Evolutionary conservation across 768 basidiomycete species (phyloP).

Genomic region (Artomyces pyxidatus): DNA sequence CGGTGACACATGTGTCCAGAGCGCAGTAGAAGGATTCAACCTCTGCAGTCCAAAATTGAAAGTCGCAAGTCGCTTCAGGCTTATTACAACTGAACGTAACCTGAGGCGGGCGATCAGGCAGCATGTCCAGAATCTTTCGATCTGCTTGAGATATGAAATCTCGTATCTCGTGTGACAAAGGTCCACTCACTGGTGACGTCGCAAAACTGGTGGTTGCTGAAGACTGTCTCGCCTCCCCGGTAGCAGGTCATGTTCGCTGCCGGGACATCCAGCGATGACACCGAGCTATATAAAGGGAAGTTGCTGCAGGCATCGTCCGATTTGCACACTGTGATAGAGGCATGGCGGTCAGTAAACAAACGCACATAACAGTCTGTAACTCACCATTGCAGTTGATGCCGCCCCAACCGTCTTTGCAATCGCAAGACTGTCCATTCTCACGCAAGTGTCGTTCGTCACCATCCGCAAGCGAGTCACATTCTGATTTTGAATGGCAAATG

Average conservation of each 20-base stretch:
- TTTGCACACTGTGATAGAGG: conserved; percentile 69
- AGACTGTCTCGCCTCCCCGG: conserved; percentile 87
- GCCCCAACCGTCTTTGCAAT: conserved; percentile 92
- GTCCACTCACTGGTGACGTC: conserved; percentile 86
- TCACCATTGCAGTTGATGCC: conserved; percentile 97
- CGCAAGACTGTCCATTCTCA: conserved; percentile 65
- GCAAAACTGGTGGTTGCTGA: conserved; percentile 95
- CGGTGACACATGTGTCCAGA: conserved; percentile 59
- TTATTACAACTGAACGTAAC: conserved; percentile 92
- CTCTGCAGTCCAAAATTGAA: conserved; percentile 97
- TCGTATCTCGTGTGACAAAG: neutral
- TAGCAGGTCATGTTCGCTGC: conserved; percentile 84
- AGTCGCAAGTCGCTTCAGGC: conserved; percentile 58
- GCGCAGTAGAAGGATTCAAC: conserved; percentile 96
- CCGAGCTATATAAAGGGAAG: conserved; percentile 56
- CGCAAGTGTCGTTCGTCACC: conserved; percentile 79
- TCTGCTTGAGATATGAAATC: conserved; percentile 38
- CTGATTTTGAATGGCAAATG: conserved; percentile 29
- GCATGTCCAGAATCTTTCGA: conserved; percentile 89
- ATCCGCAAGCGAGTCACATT: conserved; percentile 91
- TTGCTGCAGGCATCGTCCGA: conserved; percentile 69
- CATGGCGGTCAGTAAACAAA: neutral
- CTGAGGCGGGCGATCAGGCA: conserved; percentile 87
- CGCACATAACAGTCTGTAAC: conserved; percentile 15
- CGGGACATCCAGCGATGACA: conserved; percentile 30